phyloP scores from a whole-genome alignment of 768 basidiomycete genomes.

The Tremella yokohamensis region DNA sequence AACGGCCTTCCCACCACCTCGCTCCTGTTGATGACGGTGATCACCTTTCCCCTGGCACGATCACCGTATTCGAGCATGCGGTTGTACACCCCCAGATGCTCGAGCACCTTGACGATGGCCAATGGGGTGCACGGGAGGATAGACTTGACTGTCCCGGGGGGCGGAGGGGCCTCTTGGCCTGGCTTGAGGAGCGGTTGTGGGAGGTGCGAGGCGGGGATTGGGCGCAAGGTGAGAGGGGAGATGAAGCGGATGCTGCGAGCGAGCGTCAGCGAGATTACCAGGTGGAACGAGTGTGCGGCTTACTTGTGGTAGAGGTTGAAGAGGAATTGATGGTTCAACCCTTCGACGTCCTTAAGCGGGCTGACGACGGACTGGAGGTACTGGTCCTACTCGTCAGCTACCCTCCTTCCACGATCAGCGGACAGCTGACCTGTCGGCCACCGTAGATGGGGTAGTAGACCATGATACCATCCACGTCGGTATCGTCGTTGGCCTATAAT shows the following conservation, averaged over 20 bases:
- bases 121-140: constrained; percentile 96
- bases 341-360: constrained; percentile 95
- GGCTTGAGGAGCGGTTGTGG: constrained; percentile 28
- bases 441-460: constrained; percentile 98
- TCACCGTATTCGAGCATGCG: constrained; percentile 87
- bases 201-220: constrained; percentile 41
- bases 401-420: neutral
- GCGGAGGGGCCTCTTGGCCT: constrained; percentile 41
- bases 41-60: constrained; percentile 68
- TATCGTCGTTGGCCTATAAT: constrained; percentile 79
- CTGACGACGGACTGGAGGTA: constrained; percentile 97
- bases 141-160: constrained; percentile 84
- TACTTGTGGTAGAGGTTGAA: constrained; percentile 97
- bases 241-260: constrained; percentile 80
- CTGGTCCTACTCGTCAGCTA: constrained; percentile 64
- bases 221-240: constrained; percentile 44
- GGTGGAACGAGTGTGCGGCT: constrained; percentile 27
- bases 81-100: constrained; percentile 89
- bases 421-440: constrained; percentile 65
- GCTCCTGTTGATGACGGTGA: constrained; percentile 92
- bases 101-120: constrained; percentile 91
- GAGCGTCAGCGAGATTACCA: constrained; percentile 12
- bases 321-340: constrained; percentile 76
- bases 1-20: constrained; percentile 96
- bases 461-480: constrained; percentile 86